Evolutionary conservation across 805 yeast species (phyloP), one percentile per base, ranked within the genome.

Genomic region (Zygotorulaspora chibaensis): DNA sequence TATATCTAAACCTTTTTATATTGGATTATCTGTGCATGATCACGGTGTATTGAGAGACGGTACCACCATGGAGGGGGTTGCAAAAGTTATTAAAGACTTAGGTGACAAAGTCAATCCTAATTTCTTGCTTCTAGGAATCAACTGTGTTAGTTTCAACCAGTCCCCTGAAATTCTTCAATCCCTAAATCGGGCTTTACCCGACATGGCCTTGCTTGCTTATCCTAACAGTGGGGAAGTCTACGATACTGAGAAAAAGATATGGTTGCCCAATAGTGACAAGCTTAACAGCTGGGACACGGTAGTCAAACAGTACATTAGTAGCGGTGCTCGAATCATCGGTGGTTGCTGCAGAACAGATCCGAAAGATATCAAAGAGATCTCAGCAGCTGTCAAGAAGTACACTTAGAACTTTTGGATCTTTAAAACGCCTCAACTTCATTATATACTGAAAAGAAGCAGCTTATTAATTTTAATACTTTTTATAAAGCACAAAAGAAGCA

Each of bases 271-370:
- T 8, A 42, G 51, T 13, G 45, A 46, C 37, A 46, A 37, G 27
- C 25, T 33, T n/a, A 29, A 17, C 17, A 41, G 40, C 39, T 74
- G 84, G 76, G 63, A 58, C 2, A 52, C 60, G 3, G 64, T 67
- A 18, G 72, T 72, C 2, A 44, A 56, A 25, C 57, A 61, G 16
- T 77, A 83, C 77, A 50, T 68, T 13, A 42, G 52, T 4, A 57
- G 59, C 7, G 72, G 73, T 8, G 73, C 75, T 1, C 71, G 73
- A 30, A 71, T 83, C 7, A 67, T 85, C 45, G 93, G 93, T 7
- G 91, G 91, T 3, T 85, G 93, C 63, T 85, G 93, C 52, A 72
- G 88, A 54, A 82, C 87, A 1, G 72, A 79, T 0, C 88, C 90
- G 0, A 54, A 59, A 1, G 79, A 63, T 38, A 62, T 62, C 29